Conservation (phyloP, 2,329 filamentous ascomycete species). For the Aspergillus hortae region DNA sequence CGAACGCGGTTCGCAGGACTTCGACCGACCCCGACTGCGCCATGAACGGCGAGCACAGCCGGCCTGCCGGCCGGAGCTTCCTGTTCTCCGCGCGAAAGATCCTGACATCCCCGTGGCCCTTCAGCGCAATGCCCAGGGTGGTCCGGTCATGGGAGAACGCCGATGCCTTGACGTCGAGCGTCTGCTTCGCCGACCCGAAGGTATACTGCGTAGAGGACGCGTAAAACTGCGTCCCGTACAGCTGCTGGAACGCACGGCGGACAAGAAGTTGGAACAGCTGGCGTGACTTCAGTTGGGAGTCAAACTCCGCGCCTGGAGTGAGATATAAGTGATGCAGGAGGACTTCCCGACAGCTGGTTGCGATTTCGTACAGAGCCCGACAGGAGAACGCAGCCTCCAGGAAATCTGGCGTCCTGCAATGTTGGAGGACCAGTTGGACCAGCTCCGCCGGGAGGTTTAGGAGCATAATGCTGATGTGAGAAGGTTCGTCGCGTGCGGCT, state of each 20-base stretch:
- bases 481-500: neutral
- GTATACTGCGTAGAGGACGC: conserved; percentile 27
- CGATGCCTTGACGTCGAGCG: conserved; percentile 34
- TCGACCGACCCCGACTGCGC: conserved; percentile 25
- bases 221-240: conserved; percentile 36
- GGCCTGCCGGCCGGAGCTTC: conserved; percentile 10
- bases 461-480: conserved; percentile 22
- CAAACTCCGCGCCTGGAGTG: conserved; percentile 29
- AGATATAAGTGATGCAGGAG: conserved; percentile 34
- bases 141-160: conserved; percentile 17
- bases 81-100: conserved; percentile 23
- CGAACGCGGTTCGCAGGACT: conserved; percentile 30
- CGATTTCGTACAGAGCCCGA: conserved; percentile 32
- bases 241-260: conserved; percentile 25
- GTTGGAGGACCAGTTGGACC: conserved; percentile 35
- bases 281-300: conserved; percentile 16
- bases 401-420: conserved; percentile 32
- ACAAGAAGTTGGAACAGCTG: conserved; percentile 33
- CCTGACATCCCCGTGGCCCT: conserved; percentile 25
- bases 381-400: conserved; percentile 37
- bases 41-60: conserved; percentile 19
- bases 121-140: conserved; percentile 23
- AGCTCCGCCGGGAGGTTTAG: conserved; percentile 38
- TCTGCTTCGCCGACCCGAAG: conserved; percentile 15
- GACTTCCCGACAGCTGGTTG: conserved; percentile 31